These are phyloP conservation scores for Halophytophthora polymorphica DNA, from an alignment of 352 stramenopile genomes.

Conservation along the genomic window DNA sequence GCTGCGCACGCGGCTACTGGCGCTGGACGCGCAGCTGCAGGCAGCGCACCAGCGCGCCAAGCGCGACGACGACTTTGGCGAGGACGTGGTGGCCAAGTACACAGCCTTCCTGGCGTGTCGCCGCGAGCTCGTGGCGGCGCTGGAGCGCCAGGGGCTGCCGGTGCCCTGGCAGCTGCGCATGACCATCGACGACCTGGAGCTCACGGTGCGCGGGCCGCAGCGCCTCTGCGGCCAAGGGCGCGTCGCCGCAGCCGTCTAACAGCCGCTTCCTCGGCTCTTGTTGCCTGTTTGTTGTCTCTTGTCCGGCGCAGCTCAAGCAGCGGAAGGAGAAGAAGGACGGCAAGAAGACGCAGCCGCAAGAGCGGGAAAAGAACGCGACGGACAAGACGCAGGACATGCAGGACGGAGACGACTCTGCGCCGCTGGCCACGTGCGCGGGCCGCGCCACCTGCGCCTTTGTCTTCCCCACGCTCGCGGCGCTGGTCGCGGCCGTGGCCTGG, in stretches of 20 bases:
- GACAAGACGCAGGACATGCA: conserved; percentile 1
- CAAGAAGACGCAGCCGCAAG: not conserved
- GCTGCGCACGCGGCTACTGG: conserved; percentile 40
- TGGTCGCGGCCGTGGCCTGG: conserved; percentile 49
- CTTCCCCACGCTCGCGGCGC: conserved; percentile 40
- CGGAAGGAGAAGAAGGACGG: conserved; percentile 38
- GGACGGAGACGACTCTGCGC: conserved; percentile 1
- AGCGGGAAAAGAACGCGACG: not conserved
- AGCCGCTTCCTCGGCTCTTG: not conserved
- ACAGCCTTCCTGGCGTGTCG: conserved; percentile 47
- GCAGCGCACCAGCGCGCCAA: conserved; percentile 48
- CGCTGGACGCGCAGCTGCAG: conserved; percentile 55
- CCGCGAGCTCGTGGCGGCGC: conserved; percentile 41
- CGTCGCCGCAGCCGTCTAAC: too few species aligned
- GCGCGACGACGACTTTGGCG: conserved; percentile 59
- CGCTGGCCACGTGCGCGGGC: conserved; percentile 16
- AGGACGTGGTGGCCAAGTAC: conserved; percentile 63
- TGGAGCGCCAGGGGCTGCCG: conserved; percentile 35
- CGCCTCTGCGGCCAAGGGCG: not conserved
- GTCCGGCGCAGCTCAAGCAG: conserved; percentile 37
- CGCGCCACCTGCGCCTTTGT: conserved; percentile 41
- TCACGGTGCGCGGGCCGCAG: conserved; percentile 46
- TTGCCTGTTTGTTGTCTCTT: not conserved
- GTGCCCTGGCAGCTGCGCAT: conserved; percentile 70
- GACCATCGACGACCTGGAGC: conserved; percentile 80